A percentile compares a stretch with the other conserved stretches of the same genome.
These are phyloP conservation scores for Pseudogymnoascus sp. DNA, from an alignment of 2,329 filamentous ascomycete species.

Conservation along the genomic window DNA sequence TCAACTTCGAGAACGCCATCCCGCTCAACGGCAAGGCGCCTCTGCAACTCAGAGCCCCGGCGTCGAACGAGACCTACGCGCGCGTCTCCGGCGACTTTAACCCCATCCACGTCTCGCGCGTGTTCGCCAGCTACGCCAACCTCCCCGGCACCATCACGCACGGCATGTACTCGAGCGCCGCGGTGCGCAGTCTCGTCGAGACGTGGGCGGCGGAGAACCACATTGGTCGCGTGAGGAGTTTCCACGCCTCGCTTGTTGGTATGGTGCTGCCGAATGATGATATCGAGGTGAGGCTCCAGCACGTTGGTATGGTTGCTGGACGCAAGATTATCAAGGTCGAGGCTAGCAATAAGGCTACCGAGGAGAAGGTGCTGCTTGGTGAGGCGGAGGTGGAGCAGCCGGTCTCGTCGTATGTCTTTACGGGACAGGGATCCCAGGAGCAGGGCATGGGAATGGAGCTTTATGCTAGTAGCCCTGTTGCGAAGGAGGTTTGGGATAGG, in stretches of 20 bases:
- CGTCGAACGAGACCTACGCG: conserved; percentile 96
- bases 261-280: conserved; percentile 98
- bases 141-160: conserved; percentile 96
- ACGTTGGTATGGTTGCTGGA: conserved; percentile 94
- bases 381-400: conserved; percentile 98
- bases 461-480: conserved; percentile 86
- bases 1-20: conserved; percentile 96
- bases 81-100: conserved; percentile 98
- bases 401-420: conserved; percentile 94
- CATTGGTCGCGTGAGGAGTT: conserved; percentile 91
- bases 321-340: conserved; percentile 99
- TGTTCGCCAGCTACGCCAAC: conserved; percentile 93
- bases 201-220: conserved; percentile 99
- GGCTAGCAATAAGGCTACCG: conserved; percentile 87
- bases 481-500: conserved; percentile 95
- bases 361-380: conserved; percentile 90
- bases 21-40: conserved; percentile 88
- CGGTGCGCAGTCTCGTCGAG: conserved; percentile 90
- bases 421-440: conserved; percentile 95
- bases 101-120: conserved; percentile 94
- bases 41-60: conserved; percentile 78
- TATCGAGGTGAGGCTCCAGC: conserved; percentile 88
- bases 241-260: conserved; percentile 92
- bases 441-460: conserved; percentile 99
- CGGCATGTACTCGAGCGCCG: conserved; percentile 98